A percentile compares a stretch with the other conserved stretches of the same genome.
Conservation (phyloP, 2,329 filamentous ascomycete genomes). For the Diaporthe sp. region DNA sequence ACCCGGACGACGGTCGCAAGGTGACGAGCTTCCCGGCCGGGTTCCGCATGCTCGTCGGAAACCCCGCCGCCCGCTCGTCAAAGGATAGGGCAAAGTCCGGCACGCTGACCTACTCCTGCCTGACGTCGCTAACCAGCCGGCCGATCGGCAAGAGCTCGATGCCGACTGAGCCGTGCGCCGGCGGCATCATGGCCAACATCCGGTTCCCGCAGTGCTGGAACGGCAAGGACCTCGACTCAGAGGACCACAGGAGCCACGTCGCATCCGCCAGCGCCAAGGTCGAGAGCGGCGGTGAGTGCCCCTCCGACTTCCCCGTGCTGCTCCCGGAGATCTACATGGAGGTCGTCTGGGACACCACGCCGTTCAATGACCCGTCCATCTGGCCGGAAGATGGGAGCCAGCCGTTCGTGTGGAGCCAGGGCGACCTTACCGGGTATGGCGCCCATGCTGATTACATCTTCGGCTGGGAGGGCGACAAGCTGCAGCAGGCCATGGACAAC, state of each 20-base stretch:
- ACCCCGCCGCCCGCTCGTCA: not conserved
- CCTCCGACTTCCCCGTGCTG: constrained; percentile 47
- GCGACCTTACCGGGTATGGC: constrained; percentile 48
- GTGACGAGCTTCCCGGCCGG: constrained; percentile 59
- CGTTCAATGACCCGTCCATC: constrained; percentile 46
- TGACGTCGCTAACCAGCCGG: constrained; percentile 50
- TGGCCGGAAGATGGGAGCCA: constrained; percentile 51
- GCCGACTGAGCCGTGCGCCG: constrained; percentile 50
- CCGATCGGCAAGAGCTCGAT: constrained; percentile 54
- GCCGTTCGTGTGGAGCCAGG: constrained; percentile 48
- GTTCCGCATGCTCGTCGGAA: constrained; percentile 60
- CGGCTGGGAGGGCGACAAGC: constrained; percentile 50
- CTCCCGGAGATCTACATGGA: constrained; percentile 52
- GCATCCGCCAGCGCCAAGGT: constrained; percentile 38
- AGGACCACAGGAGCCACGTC: constrained; percentile 63
- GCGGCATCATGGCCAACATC: constrained; percentile 56
- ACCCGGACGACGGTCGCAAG: constrained; percentile 43
- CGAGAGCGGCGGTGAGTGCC: constrained; percentile 42
- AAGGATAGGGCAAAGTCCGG: constrained; percentile 52
- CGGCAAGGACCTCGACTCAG: constrained; percentile 59
- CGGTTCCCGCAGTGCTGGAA: constrained; percentile 66
- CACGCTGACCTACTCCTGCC: constrained; percentile 59
- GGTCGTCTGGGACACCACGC: constrained; percentile 49
- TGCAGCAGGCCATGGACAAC: constrained; percentile 48
- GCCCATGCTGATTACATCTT: constrained; percentile 56